phyloP scores from a whole-genome alignment of 352 stramenopile genomes.

The Phytophthora fragariae region DNA sequence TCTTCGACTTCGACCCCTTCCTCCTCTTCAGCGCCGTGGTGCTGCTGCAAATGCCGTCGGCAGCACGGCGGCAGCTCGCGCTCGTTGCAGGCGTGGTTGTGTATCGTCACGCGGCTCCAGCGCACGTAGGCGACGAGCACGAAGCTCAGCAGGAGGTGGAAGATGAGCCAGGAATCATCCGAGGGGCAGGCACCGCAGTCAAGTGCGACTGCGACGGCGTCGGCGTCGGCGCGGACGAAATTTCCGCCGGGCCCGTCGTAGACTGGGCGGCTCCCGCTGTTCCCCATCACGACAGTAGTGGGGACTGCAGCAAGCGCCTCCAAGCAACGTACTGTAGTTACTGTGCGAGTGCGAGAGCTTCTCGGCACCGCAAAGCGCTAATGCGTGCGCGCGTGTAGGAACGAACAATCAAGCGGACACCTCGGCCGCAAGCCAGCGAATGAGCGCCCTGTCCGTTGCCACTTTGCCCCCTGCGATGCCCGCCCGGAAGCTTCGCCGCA shows the following conservation, averaged over 20 bases:
- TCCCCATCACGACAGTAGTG: constrained; percentile 26
- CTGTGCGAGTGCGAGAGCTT: constrained; percentile 17
- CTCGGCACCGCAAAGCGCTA: constrained; percentile 27
- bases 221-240: constrained; percentile 37
- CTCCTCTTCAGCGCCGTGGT: constrained; percentile 4
- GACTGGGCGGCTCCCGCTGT: constrained; percentile 27
- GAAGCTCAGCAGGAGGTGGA: constrained; percentile 52
- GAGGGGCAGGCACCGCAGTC: constrained; percentile 25
- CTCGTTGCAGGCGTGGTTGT: constrained; percentile 38
- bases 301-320: constrained; percentile 1
- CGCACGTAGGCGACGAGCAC: constrained; percentile 50
- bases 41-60: constrained; percentile 25
- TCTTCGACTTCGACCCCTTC: constrained; percentile 5
- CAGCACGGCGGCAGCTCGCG: constrained; percentile 25
- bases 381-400: constrained; percentile 2
- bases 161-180: constrained; percentile 42
- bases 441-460: constrained; percentile 38
- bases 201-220: constrained; percentile 14
- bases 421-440: constrained; percentile 30
- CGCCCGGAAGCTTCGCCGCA: constrained; percentile 40
- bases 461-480: constrained; percentile 19
- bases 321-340: constrained; percentile 2
- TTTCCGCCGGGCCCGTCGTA: constrained; percentile 30
- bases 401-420: constrained; percentile 23
- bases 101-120: constrained; percentile 44